phyloP scores from a whole-genome alignment of 2,329 filamentous ascomycete genomes.

The Ophiostoma sp. region DNA sequence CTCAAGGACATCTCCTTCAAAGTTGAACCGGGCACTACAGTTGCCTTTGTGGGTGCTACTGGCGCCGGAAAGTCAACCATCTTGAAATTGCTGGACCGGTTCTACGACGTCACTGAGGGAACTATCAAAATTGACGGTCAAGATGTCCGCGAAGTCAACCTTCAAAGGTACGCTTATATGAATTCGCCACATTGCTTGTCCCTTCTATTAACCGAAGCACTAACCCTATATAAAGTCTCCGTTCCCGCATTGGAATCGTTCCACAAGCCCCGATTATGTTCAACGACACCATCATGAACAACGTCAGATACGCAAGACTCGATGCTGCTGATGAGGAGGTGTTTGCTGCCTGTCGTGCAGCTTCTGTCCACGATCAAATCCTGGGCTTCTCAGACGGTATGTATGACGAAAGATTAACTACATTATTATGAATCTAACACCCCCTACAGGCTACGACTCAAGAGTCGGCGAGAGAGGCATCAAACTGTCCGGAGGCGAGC shows the following conservation, averaged over 20 bases:
- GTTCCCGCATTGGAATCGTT: constrained; percentile 51
- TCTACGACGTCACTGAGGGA: constrained; percentile 52
- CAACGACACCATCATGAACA: constrained; percentile 55
- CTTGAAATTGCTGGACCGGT: constrained; percentile 53
- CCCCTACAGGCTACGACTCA: constrained; percentile 41
- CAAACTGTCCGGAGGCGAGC: constrained; percentile 60
- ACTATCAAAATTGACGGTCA: constrained; percentile 52
- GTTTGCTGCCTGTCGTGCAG: constrained; percentile 48
- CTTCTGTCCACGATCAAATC: constrained; percentile 55
- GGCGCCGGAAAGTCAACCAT: constrained; percentile 56
- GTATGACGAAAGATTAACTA: neutral
- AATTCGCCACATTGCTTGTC: neutral
- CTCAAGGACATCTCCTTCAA: constrained; percentile 50
- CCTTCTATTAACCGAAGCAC: neutral
- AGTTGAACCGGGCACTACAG: constrained; percentile 47
- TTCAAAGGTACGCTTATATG: constrained; percentile 38
- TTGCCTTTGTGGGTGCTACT: constrained; percentile 56
- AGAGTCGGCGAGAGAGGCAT: constrained; percentile 48
- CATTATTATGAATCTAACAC: neutral
- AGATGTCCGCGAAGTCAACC: constrained; percentile 50
- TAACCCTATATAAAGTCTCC: constrained; percentile 32
- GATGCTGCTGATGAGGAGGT: constrained; percentile 52
- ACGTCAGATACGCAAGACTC: constrained; percentile 52
- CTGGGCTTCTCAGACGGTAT: constrained; percentile 47
- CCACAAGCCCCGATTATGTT: constrained; percentile 53